Percentiles rank a stretch among this genome's conserved stretches.
These are phyloP conservation scores for Sungouiella blattae DNA, from an alignment of 805 yeast species.

Conservation along the genomic window DNA sequence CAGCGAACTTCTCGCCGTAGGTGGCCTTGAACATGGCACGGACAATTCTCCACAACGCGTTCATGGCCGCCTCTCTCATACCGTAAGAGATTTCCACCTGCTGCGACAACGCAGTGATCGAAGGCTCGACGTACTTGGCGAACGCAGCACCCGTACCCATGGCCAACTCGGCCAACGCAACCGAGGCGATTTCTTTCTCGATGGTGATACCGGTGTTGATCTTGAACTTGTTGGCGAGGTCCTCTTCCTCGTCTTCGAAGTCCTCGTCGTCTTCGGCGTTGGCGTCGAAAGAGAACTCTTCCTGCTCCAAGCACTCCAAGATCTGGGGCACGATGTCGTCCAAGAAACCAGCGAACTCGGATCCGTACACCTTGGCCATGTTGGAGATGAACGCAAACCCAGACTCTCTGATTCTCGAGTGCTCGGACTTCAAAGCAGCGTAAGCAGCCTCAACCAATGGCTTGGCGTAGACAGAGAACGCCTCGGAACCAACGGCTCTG, in stretches of 20 bases:
- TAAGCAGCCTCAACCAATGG: conserved; percentile 88
- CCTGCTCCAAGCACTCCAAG: conserved; percentile 78
- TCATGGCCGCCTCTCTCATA: conserved; percentile 81
- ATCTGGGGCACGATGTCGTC: conserved; percentile 80
- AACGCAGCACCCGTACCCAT: conserved; percentile 80
- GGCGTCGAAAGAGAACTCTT: conserved; percentile 69
- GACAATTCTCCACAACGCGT: conserved; percentile 78
- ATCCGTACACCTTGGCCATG: conserved; percentile 92
- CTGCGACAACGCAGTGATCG: conserved; percentile 59
- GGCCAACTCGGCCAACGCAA: conserved; percentile 85
- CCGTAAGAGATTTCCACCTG: conserved; percentile 87
- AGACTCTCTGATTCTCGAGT: conserved; percentile 86
- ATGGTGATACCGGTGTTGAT: conserved; percentile 93
- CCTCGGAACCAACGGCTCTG: conserved; percentile 90
- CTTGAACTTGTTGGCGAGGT: conserved; percentile 66
- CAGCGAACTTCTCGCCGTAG: conserved; percentile 44
- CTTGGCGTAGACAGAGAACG: conserved; percentile 80
- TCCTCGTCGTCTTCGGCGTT: conserved; percentile 50
- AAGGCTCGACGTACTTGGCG: conserved; percentile 69
- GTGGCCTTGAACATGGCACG: conserved; percentile 61
- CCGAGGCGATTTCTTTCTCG: conserved; percentile 94
- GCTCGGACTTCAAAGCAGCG: conserved; percentile 68
- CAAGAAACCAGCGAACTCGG: conserved; percentile 83
- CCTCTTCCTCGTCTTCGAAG: conserved; percentile 53
- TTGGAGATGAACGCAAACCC: conserved; percentile 91